These are phyloP conservation scores for Fusarium sp. DNA, from an alignment of 2,329 filamentous ascomycete species.

Conservation along the genomic window DNA sequence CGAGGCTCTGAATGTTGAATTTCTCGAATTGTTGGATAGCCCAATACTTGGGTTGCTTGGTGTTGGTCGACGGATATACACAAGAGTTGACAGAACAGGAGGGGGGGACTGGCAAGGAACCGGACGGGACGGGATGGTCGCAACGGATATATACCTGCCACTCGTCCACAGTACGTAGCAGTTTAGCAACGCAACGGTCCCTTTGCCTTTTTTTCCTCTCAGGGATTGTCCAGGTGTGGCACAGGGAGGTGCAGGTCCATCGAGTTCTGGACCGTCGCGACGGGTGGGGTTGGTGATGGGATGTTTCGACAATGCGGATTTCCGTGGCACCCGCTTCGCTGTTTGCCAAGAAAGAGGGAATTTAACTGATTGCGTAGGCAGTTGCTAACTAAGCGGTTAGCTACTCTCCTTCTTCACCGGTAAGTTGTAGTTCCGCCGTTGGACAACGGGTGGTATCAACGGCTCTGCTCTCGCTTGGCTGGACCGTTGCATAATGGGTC, in stretches of 20 bases:
- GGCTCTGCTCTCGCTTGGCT: background rate
- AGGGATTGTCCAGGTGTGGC: slow-evolving; percentile 40
- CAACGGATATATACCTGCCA: slow-evolving; percentile 26
- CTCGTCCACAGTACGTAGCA: background rate
- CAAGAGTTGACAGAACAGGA: background rate
- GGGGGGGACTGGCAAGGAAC: background rate
- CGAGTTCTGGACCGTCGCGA: slow-evolving; percentile 45
- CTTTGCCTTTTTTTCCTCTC: slow-evolving; percentile 11
- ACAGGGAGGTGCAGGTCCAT: slow-evolving; percentile 47
- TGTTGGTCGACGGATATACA: background rate
- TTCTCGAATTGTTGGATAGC: background rate
- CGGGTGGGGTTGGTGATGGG: slow-evolving; percentile 38
- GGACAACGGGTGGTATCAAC: background rate
- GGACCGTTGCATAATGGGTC: background rate
- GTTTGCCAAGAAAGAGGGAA: slow-evolving; percentile 25
- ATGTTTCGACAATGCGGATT: slow-evolving; percentile 26
- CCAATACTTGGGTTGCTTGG: background rate
- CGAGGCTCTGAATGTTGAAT: no score
- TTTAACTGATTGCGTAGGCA: background rate
- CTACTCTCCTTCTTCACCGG: background rate
- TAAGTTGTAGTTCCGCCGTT: background rate
- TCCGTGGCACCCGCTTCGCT: slow-evolving; percentile 7
- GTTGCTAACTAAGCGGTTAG: background rate
- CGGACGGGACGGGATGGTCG: slow-evolving; percentile 19
- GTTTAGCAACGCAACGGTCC: background rate